Evolutionary conservation across 352 stramenopile species (phyloP), one percentile per base, ranked within the genome.

Genomic region (Phytophthora pseudosyringae): DNA sequence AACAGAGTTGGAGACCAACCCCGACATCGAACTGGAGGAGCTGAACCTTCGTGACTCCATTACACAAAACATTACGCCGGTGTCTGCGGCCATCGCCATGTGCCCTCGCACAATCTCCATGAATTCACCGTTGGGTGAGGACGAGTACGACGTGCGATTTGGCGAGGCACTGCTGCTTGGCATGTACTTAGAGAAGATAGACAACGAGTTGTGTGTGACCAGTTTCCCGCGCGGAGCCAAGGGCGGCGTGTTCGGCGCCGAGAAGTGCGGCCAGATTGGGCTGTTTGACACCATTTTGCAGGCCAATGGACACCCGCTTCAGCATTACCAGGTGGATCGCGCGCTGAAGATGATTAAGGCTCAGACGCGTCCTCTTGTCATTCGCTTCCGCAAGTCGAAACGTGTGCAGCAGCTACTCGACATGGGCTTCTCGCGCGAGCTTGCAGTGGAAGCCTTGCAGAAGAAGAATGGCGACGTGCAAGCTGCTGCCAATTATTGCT

Each of bases 281-380:
- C 62, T 92, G 8, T 91, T 90, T 40, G 86, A 94, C 64, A 67
- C 79, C 15, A 53, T 94, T 12, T 45, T 94, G 41, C 86, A 92
- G 52, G 86, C 86, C 28, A 94, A 94, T 29, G 86, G 86, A 33
- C 86, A 94, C 49, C 83, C 83, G 29, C 72, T 94, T 39, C 82
- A 92, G 57, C 86, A 94, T 49, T 94, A 94, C 60, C 76, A 88
- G 28, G 84, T 93, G 35, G 84, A 94, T 46, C 81, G 86, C 29
- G 86, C 84, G 3, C 67, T 94, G 33, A 93, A 94, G 67, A 91
- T 94, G 82, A 91, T 94, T 58, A 91, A 92, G 58, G 86, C 78
- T 33, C 86, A 94, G 67, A 83, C 67, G 5, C 80, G 86, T 29
- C 86, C 86, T 50, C 78, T 94, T 29, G 56, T 91, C n/a, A 80